A percentile compares a stretch with the other conserved stretches of the same genome.
Conservation (phyloP, 139 green algal genomes). For the Raphidocelis subcapitata region DNA sequence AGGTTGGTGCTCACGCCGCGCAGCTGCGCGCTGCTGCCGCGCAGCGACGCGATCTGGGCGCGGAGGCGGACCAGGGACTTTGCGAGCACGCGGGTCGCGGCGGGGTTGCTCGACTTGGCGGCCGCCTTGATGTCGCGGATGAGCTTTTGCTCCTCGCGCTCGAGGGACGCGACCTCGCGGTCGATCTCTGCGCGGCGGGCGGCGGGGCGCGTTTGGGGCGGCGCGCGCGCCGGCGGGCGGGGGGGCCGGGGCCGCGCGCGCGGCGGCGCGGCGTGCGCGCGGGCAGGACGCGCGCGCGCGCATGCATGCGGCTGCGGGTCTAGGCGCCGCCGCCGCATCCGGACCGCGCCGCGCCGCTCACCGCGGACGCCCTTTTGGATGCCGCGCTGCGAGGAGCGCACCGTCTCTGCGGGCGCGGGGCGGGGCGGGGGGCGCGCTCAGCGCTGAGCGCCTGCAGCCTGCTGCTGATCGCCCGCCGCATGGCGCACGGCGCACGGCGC, state of each 20-base stretch:
- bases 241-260: too few relatives aligned
- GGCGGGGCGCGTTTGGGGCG: too few relatives aligned
- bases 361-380: constrained; percentile 48
- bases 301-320: neutral
- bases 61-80: constrained; percentile 62
- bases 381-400: constrained; percentile 44
- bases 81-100: constrained; percentile 41
- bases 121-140: constrained; percentile 61
- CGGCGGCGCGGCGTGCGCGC: too few relatives aligned
- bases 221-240: too few relatives aligned
- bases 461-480: too few relatives aligned
- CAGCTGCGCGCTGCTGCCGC: constrained; percentile 50
- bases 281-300: neutral
- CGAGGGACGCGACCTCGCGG: constrained; percentile 45
- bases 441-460: too few relatives aligned
- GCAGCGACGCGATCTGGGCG: constrained; percentile 56
- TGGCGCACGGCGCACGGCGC: too few relatives aligned
- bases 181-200: constrained; percentile 46
- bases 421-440: too few relatives aligned
- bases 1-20: constrained; percentile 57
- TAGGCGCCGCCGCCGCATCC: neutral
- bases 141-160: constrained; percentile 59
- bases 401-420: constrained; percentile 53
- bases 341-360: neutral
- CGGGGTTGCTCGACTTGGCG: constrained; percentile 49